phyloP scores from a whole-genome alignment of 176 grass and related monocot species.

The Phoenix dactylifera region DNA sequence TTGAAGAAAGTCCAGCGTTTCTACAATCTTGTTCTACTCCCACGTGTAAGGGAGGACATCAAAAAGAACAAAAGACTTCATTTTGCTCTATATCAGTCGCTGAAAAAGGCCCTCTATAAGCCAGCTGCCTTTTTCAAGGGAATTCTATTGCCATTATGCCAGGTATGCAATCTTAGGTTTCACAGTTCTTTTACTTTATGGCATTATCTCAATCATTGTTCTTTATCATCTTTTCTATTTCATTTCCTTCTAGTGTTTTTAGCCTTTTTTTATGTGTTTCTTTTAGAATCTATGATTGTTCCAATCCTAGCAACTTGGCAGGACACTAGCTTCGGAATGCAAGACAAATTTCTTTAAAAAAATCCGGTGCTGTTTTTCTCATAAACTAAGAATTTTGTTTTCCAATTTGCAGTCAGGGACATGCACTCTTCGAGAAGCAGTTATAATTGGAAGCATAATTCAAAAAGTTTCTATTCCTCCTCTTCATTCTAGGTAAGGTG shows the following conservation, averaged over 20 bases:
- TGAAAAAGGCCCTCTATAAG: conserved; percentile 80
- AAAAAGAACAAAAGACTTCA: conserved; percentile 74
- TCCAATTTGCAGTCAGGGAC: conserved; percentile 46
- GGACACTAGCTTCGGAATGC: too few species aligned
- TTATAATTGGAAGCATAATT: conserved; percentile 94
- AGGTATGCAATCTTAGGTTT: conserved; percentile 34
- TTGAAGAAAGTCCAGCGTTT: conserved; percentile 49
- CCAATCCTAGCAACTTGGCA: too few species aligned
- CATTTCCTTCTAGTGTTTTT: neutral
- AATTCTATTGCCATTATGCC: conserved; percentile 78
- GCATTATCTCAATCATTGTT: neutral
- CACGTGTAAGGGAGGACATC: conserved; percentile 79
- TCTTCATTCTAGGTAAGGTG: conserved; percentile 69
- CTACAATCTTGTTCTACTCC: conserved; percentile 68
- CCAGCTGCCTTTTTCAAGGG: conserved; percentile 88
- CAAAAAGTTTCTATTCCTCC: conserved; percentile 82
- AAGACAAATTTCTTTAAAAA: too few species aligned
- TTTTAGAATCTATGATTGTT: too few species aligned
- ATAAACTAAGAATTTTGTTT: neutral
- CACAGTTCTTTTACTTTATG: neutral
- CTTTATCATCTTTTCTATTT: neutral
- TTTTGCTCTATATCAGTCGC: conserved; percentile 71
- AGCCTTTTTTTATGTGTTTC: too few species aligned
- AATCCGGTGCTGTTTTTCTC: too few species aligned
- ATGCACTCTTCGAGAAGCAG: conserved; percentile 83